Base-by-base conservation (phyloP, 768 basidiomycete genomes). In the Polyporus arcularius region DNA sequence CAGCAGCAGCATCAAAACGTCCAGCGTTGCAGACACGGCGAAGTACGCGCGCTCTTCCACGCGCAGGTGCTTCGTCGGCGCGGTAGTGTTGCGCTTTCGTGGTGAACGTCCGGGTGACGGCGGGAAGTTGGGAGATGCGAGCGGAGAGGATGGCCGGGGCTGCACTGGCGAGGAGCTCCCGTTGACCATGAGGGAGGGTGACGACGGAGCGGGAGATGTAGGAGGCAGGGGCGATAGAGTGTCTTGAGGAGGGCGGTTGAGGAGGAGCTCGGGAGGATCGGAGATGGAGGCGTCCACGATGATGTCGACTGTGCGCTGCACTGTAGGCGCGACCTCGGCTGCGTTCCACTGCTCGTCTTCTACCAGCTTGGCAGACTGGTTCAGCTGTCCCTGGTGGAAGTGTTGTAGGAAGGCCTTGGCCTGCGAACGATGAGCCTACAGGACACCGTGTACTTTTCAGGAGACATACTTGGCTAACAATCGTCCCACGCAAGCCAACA, bases 301-400 rank as follows among this genome's bases (percentile, higher is more conserved):
- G 9, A 88, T 76, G 67, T 91, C 82, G 40, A 88, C 81, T n/a
- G 85, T 78, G 51, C 80, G 82, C 74, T 98, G 96, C 30, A 92
- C 74, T 4, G 76, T 64, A 4, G 78, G 69, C 1, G 87, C 76
- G 14, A 96, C 85, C 57, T 97, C 92, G 14, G 85, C 80, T 15
- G 90, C 90, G 59, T 80, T 85, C 97, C 97, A 98, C 61, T 89
- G 90, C 70, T 99, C 97, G 65, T 98, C 94, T 72, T 98, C 95
- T 8, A 99, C 96, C 30, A 93, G 76, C 71, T 90, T 93, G 30
- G 96, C 96, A 3, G 89, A 90, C 57, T 82, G 82, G 3, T 87
- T 84, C 46, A 98, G 83, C 53, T 90, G 82, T 11, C 81, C 74
- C 65, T 94, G 88, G 70, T 99, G 97, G 76, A 96, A 98, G 0